Evolutionary conservation across 1,284 basidiomycete genomes (phyloP).

Genomic region (Puccinia triticina): DNA sequence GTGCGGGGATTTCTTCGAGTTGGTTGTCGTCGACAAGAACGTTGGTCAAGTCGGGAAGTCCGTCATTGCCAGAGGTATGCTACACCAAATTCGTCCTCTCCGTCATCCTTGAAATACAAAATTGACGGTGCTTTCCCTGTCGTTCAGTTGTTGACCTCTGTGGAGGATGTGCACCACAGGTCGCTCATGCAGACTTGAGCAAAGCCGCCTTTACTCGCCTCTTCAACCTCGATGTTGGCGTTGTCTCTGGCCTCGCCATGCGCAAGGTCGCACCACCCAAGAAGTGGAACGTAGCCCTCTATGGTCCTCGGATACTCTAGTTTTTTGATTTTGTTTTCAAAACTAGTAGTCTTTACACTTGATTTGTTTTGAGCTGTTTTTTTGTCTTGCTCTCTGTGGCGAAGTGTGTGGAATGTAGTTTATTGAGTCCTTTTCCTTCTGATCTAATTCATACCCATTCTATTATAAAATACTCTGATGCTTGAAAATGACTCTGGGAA

Average conservation of each 20-base stretch:
- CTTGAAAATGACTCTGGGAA: too few relatives aligned
- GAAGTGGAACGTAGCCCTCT: slow-evolving; percentile 43
- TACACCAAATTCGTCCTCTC: background rate
- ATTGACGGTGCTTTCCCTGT: slow-evolving; percentile 43
- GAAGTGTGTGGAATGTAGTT: background rate
- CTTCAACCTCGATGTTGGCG: slow-evolving; percentile 55
- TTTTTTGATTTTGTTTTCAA: background rate
- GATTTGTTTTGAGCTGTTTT: background rate
- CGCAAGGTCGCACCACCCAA: slow-evolving; percentile 48
- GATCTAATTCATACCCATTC: background rate
- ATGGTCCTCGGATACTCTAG: slow-evolving; percentile 43
- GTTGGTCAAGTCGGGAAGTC: slow-evolving; percentile 50
- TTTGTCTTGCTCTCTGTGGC: background rate
- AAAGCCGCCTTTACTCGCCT: slow-evolving; percentile 54
- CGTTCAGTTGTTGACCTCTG: too few relatives aligned
- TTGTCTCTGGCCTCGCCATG: slow-evolving; percentile 47
- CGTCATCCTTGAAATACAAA: background rate
- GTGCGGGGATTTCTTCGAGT: slow-evolving; percentile 48
- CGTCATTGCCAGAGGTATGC: too few relatives aligned
- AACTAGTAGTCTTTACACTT: background rate
- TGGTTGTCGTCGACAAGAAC: slow-evolving; percentile 15
- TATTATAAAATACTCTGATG: background rate
- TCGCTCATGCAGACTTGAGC: slow-evolving; percentile 56
- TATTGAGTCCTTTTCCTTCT: background rate
- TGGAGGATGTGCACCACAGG: slow-evolving; percentile 54